Conservation (phyloP, 2,329 filamentous ascomycete species). For the Aspergillus sp. region DNA sequence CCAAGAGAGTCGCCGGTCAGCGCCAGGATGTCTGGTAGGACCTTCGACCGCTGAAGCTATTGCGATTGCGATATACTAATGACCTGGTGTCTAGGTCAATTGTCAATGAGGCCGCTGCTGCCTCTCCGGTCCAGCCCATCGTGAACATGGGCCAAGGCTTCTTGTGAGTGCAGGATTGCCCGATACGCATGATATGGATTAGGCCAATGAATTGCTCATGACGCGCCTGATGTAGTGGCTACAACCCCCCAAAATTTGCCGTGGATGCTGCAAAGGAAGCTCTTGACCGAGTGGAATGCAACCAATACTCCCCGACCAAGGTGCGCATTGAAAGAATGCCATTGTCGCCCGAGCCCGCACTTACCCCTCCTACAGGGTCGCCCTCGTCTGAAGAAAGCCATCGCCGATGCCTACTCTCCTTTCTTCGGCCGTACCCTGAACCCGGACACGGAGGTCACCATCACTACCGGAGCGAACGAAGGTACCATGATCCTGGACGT, state of each 20-base stretch:
- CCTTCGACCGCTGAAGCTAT: background rate
- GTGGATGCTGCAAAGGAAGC: conserved; percentile 87
- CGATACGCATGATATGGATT: background rate
- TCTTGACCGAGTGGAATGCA: conserved; percentile 89
- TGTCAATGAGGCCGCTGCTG: conserved; percentile 65
- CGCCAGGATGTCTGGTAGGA: conserved; percentile 51
- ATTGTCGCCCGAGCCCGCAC: background rate
- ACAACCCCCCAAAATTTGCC: conserved; percentile 90
- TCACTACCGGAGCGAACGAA: conserved; percentile 70
- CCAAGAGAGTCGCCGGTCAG: conserved; percentile 49
- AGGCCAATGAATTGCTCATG: background rate
- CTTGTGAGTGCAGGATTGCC: conserved; percentile 41
- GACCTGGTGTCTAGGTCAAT: conserved; percentile 52
- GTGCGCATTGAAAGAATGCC: conserved; percentile 29
- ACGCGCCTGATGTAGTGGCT: conserved; percentile 55
- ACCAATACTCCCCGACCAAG: conserved; percentile 96
- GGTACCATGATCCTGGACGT: conserved; percentile 25
- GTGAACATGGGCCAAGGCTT: conserved; percentile 69
- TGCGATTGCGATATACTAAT: conserved; percentile 12
- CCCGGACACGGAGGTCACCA: conserved; percentile 88
- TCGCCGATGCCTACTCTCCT: conserved; percentile 88
- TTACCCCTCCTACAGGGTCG: conserved; percentile 58
- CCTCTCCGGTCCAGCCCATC: conserved; percentile 63
- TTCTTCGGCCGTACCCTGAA: conserved; percentile 80
- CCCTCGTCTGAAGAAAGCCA: conserved; percentile 85